phyloP scores from a whole-genome alignment of 2,329 filamentous ascomycete genomes.

The Colletotrichum sp. region DNA sequence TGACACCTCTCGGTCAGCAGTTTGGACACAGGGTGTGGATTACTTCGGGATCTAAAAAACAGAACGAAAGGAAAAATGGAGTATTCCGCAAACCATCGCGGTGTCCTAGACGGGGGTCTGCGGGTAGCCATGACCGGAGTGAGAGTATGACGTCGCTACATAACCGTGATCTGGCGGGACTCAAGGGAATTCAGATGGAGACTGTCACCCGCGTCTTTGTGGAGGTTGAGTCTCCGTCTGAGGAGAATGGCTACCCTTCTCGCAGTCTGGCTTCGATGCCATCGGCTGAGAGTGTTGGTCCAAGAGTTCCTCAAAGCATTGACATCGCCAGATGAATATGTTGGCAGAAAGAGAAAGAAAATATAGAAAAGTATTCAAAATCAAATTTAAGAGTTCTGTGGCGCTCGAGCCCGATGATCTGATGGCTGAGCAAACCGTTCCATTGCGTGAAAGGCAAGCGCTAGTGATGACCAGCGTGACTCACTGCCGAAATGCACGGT shows the following conservation, averaged over 20 bases:
- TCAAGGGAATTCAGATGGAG: conserved; percentile 44
- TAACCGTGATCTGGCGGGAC: neutral
- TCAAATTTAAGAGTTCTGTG: neutral
- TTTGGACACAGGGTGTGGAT: conserved; percentile 14
- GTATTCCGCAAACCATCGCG: neutral
- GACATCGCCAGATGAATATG: neutral
- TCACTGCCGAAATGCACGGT: neutral
- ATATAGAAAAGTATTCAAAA: neutral
- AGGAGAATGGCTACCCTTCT: conserved; percentile 20
- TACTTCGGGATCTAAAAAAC: neutral
- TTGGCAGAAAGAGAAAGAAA: neutral
- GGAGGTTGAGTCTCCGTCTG: conserved; percentile 27
- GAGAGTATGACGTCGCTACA: conserved; percentile 7
- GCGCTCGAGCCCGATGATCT: neutral
- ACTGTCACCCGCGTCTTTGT: conserved; percentile 46
- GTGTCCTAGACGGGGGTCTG: neutral
- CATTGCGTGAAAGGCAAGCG: neutral
- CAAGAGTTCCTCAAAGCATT: neutral
- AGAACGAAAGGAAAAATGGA: neutral
- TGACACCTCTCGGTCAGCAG: neutral
- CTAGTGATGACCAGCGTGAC: neutral
- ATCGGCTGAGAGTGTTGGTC: neutral
- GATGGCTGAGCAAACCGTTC: neutral
- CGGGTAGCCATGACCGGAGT: neutral
- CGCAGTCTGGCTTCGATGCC: neutral